Base-by-base conservation (phyloP, 1,284 basidiomycete species). In the Heterobasidion parviporum region DNA sequence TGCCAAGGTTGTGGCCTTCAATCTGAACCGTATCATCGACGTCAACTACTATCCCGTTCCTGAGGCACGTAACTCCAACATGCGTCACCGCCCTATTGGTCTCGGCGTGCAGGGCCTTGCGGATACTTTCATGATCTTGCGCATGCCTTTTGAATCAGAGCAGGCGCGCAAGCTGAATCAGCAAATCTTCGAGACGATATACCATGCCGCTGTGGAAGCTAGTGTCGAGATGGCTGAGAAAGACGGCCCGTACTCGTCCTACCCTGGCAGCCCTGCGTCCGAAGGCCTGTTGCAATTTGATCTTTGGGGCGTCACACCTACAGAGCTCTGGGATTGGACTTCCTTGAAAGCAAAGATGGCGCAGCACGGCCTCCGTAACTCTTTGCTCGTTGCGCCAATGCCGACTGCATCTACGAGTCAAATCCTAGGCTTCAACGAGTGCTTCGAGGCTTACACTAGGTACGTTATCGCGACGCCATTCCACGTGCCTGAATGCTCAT, bases 111-210 rank as follows among this genome's bases (percentile, higher is more conserved):
- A 99, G 71, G 97, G 97, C 72, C 87, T 99, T 49, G 97, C 97
- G 14, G 97, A 99, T 67, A 83, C 96, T 1, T 99, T 99, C 79
- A 98, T 98, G 94, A 89, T 91, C 50, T 82, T 99, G 44, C 92
- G 90, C 61, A 85, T 98, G 80, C 92, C 97, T 1, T 99, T 99
- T 71, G 96, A 99, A 66, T 95, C 92, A 9, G 80, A 80, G 18
- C 88, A 87, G 59, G 97, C 96, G 34, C 87, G 89, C 64, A 76
- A 85, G 64, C 85, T 99, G 63, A 99, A 99, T 76, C 79, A 89
- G 61, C 85, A 97, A 73, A 98, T 99, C 71, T 98, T 98, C 68
- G 97, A 99, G 80, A 99, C 97, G 32, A 98, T 99, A 70, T 99
- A 99, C 71, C 94, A 99, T 67, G 97, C 84, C 50, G 92, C 92